Evolutionary conservation across 345 rosid species (phyloP).

Genomic region (Zanthoxylum bungeanum): DNA sequence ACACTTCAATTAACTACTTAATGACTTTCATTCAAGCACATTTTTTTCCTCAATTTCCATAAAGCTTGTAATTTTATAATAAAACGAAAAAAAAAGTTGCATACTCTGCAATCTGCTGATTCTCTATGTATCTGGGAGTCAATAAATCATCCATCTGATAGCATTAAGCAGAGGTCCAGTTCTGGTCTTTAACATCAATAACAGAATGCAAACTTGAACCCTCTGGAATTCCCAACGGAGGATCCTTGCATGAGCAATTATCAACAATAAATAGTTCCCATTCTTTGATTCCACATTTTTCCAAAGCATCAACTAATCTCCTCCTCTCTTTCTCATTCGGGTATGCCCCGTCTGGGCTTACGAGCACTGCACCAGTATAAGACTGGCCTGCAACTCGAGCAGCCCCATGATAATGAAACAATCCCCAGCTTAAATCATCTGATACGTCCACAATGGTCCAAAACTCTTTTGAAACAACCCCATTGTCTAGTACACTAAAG

Average conservation of each 20-base stretch:
- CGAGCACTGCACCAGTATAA: conserved; percentile 89
- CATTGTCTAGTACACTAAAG: conserved; percentile 88
- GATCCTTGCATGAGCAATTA: conserved; percentile 64
- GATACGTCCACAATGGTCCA: conserved; percentile 86
- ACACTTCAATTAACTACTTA: background rate
- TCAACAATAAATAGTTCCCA: conserved; percentile 89
- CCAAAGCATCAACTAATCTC: conserved; percentile 53
- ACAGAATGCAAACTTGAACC: conserved; percentile 63
- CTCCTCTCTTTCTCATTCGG: conserved; percentile 45
- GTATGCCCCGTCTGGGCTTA: conserved; percentile 70
- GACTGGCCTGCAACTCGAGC: conserved; percentile 94
- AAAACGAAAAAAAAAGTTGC: background rate
- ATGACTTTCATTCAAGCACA: background rate
- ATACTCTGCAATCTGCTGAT: background rate
- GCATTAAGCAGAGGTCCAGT: conserved; percentile 6
- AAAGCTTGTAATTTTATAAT: background rate
- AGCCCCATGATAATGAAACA: conserved; percentile 87
- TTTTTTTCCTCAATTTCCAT: background rate
- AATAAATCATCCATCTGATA: background rate
- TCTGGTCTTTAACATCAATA: conserved; percentile 28
- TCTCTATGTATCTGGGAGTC: background rate
- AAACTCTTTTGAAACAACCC: conserved; percentile 84
- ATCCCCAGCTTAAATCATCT: conserved; percentile 88
- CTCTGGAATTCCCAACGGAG: conserved; percentile 80
- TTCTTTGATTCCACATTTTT: conserved; percentile 74